Conservation (phyloP, 768 basidiomycete species). For the Antrodiella citrinella region DNA sequence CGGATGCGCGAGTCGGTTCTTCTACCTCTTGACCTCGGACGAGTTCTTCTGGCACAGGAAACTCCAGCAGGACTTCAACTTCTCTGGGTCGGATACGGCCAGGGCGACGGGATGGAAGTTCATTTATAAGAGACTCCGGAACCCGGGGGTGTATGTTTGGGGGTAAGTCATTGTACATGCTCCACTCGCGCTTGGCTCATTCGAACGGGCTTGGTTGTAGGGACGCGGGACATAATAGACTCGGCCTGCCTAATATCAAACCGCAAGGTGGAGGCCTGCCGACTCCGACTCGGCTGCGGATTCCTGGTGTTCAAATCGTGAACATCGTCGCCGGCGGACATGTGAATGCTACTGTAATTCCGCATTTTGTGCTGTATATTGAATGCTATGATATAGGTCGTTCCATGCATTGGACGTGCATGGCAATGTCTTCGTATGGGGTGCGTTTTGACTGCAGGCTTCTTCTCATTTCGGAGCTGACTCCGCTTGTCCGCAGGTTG, state of each 20-base stretch:
- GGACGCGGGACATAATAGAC: too few species aligned
- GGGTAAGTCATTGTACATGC: conserved; percentile 43
- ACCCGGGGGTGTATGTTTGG: conserved; percentile 46
- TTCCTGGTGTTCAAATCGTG: conserved; percentile 60
- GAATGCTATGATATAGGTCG: conserved; percentile 41
- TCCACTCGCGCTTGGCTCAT: not conserved
- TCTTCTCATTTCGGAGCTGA: too few species aligned
- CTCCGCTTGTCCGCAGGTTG: too few species aligned
- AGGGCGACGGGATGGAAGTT: conserved; percentile 72
- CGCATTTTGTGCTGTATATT: too few species aligned
- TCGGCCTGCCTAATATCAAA: too few species aligned
- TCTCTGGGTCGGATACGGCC: conserved; percentile 62
- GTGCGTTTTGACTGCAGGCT: too few species aligned
- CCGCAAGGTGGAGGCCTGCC: conserved; percentile 40
- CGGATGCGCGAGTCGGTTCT: conserved; percentile 54
- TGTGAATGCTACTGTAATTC: conserved; percentile 38
- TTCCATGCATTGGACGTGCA: conserved; percentile 79
- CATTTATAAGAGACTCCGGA: conserved; percentile 64
- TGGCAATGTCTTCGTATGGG: conserved; percentile 77
- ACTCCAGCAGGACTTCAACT: conserved; percentile 68
- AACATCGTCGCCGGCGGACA: conserved; percentile 71
- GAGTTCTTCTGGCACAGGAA: conserved; percentile 76
- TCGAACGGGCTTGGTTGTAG: too few species aligned
- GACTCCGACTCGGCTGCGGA: conserved; percentile 52
- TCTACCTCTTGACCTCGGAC: conserved; percentile 53